Percentiles rank a stretch among this genome's conserved stretches.
phyloP scores from a whole-genome alignment of 2,329 filamentous ascomycete species.

The Leptographium galeiforme region DNA sequence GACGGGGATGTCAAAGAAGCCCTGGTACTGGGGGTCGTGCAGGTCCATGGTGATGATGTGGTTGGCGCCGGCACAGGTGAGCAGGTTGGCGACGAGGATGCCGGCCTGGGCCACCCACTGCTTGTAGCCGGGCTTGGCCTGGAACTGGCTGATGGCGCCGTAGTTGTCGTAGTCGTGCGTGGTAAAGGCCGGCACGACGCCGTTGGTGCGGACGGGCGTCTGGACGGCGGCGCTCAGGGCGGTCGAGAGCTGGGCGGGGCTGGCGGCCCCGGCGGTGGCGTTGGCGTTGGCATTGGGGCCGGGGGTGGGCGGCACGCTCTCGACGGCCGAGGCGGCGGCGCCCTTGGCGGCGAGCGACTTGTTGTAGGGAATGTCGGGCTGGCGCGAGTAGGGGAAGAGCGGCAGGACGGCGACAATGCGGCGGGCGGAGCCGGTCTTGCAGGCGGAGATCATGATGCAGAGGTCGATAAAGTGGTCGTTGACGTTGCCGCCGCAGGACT shows the following conservation, averaged over 20 bases:
- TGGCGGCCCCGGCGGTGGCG: conserved; percentile 50
- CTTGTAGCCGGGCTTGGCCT: conserved; percentile 86
- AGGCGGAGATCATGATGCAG: conserved; percentile 96
- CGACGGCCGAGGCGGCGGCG: conserved; percentile 67
- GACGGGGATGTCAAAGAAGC: conserved; percentile 97
- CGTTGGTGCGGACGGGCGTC: conserved; percentile 16
- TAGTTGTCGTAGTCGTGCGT: conserved; percentile 54
- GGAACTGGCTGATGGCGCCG: conserved; percentile 41
- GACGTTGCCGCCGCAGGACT: conserved; percentile 81
- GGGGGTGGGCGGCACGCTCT: conserved; percentile 81
- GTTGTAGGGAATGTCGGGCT: conserved; percentile 94
- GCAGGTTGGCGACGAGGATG: conserved; percentile 81
- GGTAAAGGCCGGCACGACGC: conserved; percentile 34
- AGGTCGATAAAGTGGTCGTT: conserved; percentile 96
- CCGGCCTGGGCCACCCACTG: conserved; percentile 98
- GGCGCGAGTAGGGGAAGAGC: conserved; percentile 90
- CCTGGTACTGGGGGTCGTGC: conserved; percentile 92
- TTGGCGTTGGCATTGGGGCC: conserved; percentile 59
- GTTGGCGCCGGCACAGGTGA: conserved; percentile 91
- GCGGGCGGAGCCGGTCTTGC: conserved; percentile 72
- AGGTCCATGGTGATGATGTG: conserved; percentile 95
- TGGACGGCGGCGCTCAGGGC: conserved; percentile 49
- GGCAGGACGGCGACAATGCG: conserved; percentile 89
- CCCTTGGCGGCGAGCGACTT: conserved; percentile 42
- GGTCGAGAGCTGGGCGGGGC: conserved; percentile 63